Evolutionary conservation across 2,329 filamentous ascomycete genomes (phyloP), one percentile per base, ranked within the genome.

Genomic region (Pseudogymnoascus sp.): DNA sequence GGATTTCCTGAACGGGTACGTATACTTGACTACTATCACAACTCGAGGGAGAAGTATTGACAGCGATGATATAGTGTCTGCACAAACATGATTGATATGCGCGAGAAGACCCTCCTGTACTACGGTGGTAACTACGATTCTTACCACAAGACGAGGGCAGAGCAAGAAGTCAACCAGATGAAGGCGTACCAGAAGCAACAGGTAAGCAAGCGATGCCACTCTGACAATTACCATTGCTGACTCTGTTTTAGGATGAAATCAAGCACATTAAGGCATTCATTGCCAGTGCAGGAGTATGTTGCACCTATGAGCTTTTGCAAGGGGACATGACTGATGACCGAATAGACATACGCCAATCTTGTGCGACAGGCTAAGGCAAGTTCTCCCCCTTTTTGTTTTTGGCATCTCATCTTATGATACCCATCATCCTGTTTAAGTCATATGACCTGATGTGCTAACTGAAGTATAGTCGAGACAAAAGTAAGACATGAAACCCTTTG

Each of bases 261-360:
- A 84, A 87, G 70, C 95, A 99, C 83, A 99, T 99, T 84, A 97
- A 99, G 84, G 97, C 97, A 81, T 99, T 99, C 84, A 99, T 99
- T 76, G 94, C 95, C 73, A 97, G 93, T 66, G 94, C 94, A 63
- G 94, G 95, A 92, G 38, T 41, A 41, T 41, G 38, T 41, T 41
- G 38, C n/a, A 41, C 38, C 38, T 16, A 19, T 41, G 16, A 41
- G 4, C 9, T 4, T 41, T 22, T 22, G 4, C 38, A 9, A 22
- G 16, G 38, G 38, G 38, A 22, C 38, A 22, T 41, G 16, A 41
- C 38, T 41, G 38, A 41, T 41, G 8, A 41, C 16, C 38, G 16
- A 41, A 41, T 41, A 41, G 38, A 99, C 94, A 65, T 99, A 99
- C 74, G 94, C 95, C 85, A 99, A 99, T 82, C 84, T 99, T 82